phyloP scores from a whole-genome alignment of 2,329 filamentous ascomycete genomes.

The Ascocoryne sarcoides region DNA sequence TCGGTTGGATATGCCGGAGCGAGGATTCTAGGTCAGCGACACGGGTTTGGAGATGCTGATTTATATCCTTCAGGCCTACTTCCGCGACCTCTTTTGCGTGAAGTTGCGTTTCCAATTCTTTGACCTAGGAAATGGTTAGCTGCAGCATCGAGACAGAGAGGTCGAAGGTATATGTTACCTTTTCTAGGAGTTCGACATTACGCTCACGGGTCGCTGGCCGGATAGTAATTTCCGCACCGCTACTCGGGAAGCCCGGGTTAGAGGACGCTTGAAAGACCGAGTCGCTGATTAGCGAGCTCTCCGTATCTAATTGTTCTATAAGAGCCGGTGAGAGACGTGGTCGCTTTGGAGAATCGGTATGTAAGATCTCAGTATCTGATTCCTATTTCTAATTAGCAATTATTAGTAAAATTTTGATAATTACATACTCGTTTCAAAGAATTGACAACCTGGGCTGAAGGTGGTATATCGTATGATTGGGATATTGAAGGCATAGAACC shows the following conservation, averaged over 20 bases:
- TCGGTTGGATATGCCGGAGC: constrained; percentile 36
- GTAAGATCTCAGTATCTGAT: constrained; percentile 6
- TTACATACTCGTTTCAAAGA: no score
- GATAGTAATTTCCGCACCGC: no score
- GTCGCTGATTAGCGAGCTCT: constrained; percentile 6
- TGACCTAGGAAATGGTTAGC: constrained; percentile 22
- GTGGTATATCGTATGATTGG: no score
- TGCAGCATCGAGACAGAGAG: no score
- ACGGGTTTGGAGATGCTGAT: constrained; percentile 37
- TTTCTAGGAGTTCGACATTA: no score
- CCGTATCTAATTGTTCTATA: constrained; percentile 1
- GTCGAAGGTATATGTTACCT: no score
- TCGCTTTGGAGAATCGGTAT: constrained; percentile 16
- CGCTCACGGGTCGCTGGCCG: no score
- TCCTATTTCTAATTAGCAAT: constrained; percentile 9
- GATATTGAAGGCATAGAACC: no score
- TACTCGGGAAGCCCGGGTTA: no score
- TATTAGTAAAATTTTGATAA: background rate
- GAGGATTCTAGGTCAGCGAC: constrained; percentile 39
- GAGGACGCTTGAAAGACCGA: constrained; percentile 4
- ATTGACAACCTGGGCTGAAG: no score
- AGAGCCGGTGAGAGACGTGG: constrained; percentile 14
- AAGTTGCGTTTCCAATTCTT: constrained; percentile 29
- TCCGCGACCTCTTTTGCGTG: constrained; percentile 25
- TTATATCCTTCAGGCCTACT: constrained; percentile 33